Evolutionary conservation across 257 asterid genomes (phyloP).

Genomic region (Capsicum baccatum): DNA sequence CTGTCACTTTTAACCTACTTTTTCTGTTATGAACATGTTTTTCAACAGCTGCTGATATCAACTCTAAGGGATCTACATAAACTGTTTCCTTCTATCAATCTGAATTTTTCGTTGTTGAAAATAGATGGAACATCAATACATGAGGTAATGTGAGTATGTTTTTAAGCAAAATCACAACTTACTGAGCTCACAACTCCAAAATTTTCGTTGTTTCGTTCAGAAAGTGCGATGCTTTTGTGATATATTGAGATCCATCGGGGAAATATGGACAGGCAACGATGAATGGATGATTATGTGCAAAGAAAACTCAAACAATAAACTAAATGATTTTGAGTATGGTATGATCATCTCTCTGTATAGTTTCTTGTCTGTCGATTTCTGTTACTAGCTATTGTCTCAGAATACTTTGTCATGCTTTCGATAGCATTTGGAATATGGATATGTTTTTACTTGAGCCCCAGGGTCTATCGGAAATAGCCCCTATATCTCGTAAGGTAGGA

Average conservation of each 20-base stretch:
- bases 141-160: slow-evolving; percentile 48
- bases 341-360: too few species aligned
- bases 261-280: slow-evolving; percentile 66
- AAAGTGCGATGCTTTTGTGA: slow-evolving; percentile 62
- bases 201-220: slow-evolving; percentile 39
- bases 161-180: slow-evolving; percentile 8
- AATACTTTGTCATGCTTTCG: too few species aligned
- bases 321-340: slow-evolving; percentile 41
- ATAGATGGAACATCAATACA: slow-evolving; percentile 51
- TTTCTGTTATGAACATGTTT: not conserved
- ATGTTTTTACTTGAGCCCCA: not conserved
- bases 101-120: slow-evolving; percentile 45
- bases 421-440: slow-evolving; percentile 1
- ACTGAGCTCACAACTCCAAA: not conserved
- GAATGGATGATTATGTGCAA: slow-evolving; percentile 71
- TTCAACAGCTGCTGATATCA: slow-evolving; percentile 62
- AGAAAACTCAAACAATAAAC: slow-evolving; percentile 42
- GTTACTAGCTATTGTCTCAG: too few species aligned
- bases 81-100: slow-evolving; percentile 54
- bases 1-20: not conserved
- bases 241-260: slow-evolving; percentile 69
- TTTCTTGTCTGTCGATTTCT: too few species aligned
- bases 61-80: slow-evolving; percentile 70
- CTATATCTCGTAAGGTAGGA: not conserved
- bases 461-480: not conserved